Conservation (phyloP, 2,329 filamentous ascomycete species). For the Trichoderma gracile region DNA sequence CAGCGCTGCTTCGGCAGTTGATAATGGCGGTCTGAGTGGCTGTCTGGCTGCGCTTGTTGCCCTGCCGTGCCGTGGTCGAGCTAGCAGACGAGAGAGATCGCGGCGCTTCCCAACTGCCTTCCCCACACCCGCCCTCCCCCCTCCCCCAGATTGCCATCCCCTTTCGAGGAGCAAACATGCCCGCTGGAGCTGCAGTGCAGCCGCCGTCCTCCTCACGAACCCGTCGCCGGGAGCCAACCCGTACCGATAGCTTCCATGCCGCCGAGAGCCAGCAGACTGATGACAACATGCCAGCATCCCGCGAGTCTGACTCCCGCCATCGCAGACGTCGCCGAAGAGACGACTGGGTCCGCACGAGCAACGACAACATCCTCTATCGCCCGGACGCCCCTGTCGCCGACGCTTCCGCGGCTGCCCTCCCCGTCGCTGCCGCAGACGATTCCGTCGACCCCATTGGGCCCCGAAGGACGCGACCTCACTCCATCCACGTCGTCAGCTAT, state of each 20-base stretch:
- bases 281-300: constrained; percentile 23
- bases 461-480: constrained; percentile 43
- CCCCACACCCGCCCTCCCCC: neutral
- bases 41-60: constrained; percentile 14
- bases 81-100: constrained; percentile 15
- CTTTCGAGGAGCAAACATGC: constrained; percentile 21
- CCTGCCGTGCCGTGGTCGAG: constrained; percentile 6
- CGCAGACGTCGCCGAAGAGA: constrained; percentile 25
- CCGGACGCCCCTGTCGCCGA: constrained; percentile 26
- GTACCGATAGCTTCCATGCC: constrained; percentile 2
- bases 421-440: constrained; percentile 10
- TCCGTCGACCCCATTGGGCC: constrained; percentile 39
- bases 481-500: constrained; percentile 47
- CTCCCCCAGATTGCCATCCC: constrained; percentile 17
- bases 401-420: constrained; percentile 13
- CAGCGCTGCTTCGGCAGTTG: constrained; percentile 17
- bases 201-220: constrained; percentile 12
- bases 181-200: constrained; percentile 26
- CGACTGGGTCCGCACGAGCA: constrained; percentile 32
- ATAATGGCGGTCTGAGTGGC: constrained; percentile 24
- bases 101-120: constrained; percentile 8
- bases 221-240: constrained; percentile 14
- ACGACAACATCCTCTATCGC: constrained; percentile 37
- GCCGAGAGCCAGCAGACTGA: constrained; percentile 11
- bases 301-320: constrained; percentile 21